Evolutionary conservation across 2,329 filamentous ascomycete genomes (phyloP).

Genomic region (Xylariomycetidae sp.): DNA sequence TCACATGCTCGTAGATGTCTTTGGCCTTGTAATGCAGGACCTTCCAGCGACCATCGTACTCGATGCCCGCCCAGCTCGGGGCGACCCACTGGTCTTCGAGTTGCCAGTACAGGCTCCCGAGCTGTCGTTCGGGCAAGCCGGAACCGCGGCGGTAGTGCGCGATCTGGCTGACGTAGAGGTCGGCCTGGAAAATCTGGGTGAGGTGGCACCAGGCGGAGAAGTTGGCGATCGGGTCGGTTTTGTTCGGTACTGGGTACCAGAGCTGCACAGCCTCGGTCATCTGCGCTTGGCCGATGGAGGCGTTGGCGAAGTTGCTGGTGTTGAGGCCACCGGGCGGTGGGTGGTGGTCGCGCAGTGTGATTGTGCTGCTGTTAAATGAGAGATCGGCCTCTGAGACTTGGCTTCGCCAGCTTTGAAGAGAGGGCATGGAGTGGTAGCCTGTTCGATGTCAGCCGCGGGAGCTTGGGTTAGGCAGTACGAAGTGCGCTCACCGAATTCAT

Average conservation of each 20-base stretch:
- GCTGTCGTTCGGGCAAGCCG: conserved; percentile 49
- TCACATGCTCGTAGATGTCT: conserved; percentile 52
- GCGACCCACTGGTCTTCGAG: conserved; percentile 60
- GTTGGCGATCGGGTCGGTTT: conserved; percentile 46
- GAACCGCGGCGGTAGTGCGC: conserved; percentile 56
- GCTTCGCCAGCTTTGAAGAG: conserved; percentile 50
- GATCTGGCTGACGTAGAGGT: conserved; percentile 55
- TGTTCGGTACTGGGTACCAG: conserved; percentile 52
- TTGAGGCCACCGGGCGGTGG: conserved; percentile 44
- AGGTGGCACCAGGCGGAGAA: conserved; percentile 57
- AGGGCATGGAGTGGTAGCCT: conserved; percentile 59
- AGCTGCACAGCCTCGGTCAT: conserved; percentile 51
- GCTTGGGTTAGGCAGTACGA: too few relatives aligned
- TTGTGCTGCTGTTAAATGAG: conserved; percentile 49
- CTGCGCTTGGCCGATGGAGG: conserved; percentile 46
- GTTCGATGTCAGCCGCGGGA: too few relatives aligned
- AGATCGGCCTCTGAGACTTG: conserved; percentile 45
- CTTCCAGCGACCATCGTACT: conserved; percentile 59
- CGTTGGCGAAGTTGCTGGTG: too few relatives aligned
- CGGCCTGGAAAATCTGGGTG: conserved; percentile 59
- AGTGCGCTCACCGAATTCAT: conserved; percentile 61
- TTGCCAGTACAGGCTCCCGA: conserved; percentile 59
- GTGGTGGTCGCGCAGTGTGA: conserved; percentile 55
- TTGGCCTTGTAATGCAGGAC: conserved; percentile 52
- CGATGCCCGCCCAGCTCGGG: conserved; percentile 57